These are phyloP conservation scores for Fusarium pilosicola DNA, from an alignment of 2,329 filamentous ascomycete species.

Conservation along the genomic window DNA sequence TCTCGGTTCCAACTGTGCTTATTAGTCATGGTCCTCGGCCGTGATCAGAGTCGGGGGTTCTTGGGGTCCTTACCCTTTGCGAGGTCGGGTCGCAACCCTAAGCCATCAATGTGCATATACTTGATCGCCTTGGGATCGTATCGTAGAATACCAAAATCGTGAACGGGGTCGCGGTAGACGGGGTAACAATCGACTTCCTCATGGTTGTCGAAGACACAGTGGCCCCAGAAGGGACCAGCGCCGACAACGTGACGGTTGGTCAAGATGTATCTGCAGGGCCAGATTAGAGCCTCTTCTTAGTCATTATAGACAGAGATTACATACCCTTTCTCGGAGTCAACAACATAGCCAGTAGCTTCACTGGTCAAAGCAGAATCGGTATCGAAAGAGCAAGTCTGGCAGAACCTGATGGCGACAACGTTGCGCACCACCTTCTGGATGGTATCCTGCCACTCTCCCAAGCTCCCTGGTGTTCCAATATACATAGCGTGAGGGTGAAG, in stretches of 20 bases:
- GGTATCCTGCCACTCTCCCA: constrained; percentile 88
- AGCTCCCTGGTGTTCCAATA: constrained; percentile 52
- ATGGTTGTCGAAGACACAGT: constrained; percentile 98
- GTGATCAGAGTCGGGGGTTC: neutral
- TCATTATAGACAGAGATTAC: constrained; percentile 44
- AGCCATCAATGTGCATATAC: constrained; percentile 89
- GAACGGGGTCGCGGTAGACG: constrained; percentile 96
- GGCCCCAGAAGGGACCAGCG: constrained; percentile 96
- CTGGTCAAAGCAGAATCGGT: constrained; percentile 94
- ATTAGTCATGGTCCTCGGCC: constrained; percentile 26
- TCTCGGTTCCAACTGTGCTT: constrained; percentile 81
- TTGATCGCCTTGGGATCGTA: constrained; percentile 97
- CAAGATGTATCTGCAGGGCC: constrained; percentile 71
- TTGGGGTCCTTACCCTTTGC: constrained; percentile 66
- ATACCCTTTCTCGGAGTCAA: constrained; percentile 88
- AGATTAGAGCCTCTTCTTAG: neutral
- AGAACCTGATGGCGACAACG: constrained; percentile 99
- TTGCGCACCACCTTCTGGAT: constrained; percentile 94
- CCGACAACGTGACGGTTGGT: constrained; percentile 95
- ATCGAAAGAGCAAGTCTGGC: constrained; percentile 96
- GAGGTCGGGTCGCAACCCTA: constrained; percentile 84
- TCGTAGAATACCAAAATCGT: constrained; percentile 96
- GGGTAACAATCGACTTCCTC: constrained; percentile 96
- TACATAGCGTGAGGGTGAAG: constrained; percentile 50
- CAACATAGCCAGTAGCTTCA: constrained; percentile 97